Conservation (phyloP, 768 basidiomycete species). For the Suillus tomentosus region DNA sequence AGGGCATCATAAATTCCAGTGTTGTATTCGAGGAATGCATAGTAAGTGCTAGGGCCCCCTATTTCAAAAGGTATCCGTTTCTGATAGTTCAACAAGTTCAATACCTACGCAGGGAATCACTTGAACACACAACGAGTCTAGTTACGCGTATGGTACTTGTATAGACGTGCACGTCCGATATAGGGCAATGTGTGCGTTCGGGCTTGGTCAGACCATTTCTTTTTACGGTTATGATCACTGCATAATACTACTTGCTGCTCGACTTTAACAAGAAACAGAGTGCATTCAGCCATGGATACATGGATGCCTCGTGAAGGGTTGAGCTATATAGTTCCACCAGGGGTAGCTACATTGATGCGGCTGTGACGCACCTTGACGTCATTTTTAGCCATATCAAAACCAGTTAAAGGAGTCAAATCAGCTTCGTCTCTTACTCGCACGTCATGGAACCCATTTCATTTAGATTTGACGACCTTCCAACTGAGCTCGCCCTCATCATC, state of each 20-base stretch:
- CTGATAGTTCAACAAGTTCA: neutral
- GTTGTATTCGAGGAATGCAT: constrained; percentile 27
- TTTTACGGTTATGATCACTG: neutral
- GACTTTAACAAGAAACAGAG: neutral
- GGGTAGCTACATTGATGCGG: too few relatives aligned
- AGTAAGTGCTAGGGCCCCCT: constrained; percentile 14
- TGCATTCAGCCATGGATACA: neutral
- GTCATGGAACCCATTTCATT: constrained; percentile 5
- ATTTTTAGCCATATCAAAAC: too few relatives aligned
- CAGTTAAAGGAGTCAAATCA: neutral
- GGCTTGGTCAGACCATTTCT: neutral
- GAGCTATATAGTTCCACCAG: too few relatives aligned
- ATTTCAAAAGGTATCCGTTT: neutral
- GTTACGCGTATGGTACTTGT: neutral
- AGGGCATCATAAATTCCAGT: constrained; percentile 24
- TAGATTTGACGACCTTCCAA: constrained; percentile 30
- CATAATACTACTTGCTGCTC: neutral
- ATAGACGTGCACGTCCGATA: neutral
- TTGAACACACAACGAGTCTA: neutral
- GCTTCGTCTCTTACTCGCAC: neutral
- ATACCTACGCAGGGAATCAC: neutral
- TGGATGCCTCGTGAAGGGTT: neutral
- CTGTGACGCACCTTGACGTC: too few relatives aligned
- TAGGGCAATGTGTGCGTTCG: too few relatives aligned
- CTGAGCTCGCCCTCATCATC: constrained; percentile 39